phyloP scores from a whole-genome alignment of 306 rosid species.

The Hippophae rhamnoides region DNA sequence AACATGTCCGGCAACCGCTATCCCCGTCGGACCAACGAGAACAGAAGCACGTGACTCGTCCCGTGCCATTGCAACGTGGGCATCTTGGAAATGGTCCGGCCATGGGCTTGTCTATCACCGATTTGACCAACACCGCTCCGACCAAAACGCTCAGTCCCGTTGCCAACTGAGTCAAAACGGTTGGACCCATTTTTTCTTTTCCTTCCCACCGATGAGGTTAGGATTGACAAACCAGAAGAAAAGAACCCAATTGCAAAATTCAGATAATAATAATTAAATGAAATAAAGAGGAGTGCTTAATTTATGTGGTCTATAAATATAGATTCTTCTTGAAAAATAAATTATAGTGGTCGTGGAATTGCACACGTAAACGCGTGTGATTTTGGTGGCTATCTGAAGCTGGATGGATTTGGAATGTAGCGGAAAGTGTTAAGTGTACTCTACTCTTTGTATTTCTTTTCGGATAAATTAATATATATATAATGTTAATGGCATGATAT shows the following conservation, averaged over 20 bases:
- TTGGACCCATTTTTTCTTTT: conserved; percentile 38
- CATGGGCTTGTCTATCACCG: conserved; percentile 81
- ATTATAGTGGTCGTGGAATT: conserved; percentile 42
- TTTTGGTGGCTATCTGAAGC: conserved; percentile 30
- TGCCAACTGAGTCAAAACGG: conserved; percentile 66
- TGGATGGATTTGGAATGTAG: too few species aligned
- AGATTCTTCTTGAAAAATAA: background rate
- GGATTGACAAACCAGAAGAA: background rate
- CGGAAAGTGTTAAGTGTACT: too few species aligned
- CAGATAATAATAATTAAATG: background rate
- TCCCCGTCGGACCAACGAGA: conserved; percentile 93
- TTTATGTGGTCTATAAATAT: background rate
- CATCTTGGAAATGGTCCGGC: conserved; percentile 74
- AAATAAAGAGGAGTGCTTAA: background rate
- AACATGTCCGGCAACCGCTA: conserved; percentile 63
- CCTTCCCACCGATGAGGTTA: background rate
- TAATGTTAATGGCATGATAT: too few species aligned
- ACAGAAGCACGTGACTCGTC: conserved; percentile 70
- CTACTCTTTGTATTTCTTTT: too few species aligned
- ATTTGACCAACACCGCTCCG: conserved; percentile 73
- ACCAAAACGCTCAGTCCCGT: conserved; percentile 79
- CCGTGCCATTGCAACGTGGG: conserved; percentile 75
- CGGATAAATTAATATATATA: too few species aligned
- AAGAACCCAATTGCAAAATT: background rate
- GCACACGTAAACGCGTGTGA: conserved; percentile 54